Base-by-base conservation (phyloP, 306 rosid genomes). In the Cotoneaster glaucophyllus region DNA sequence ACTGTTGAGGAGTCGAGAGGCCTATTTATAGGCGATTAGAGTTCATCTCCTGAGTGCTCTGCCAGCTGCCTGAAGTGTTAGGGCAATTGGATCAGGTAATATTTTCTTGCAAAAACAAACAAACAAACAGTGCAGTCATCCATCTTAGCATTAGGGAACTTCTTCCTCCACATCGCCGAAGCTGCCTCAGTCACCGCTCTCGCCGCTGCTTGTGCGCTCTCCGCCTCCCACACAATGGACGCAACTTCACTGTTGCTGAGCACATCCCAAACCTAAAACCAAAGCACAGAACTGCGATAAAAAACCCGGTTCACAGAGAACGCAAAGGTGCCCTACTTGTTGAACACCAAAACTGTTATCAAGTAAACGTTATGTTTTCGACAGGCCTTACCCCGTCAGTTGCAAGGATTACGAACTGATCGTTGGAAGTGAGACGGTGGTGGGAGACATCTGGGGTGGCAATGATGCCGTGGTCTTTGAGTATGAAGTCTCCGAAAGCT, bases 401-500 rank as follows among this genome's bases (percentile, higher is more conserved):
- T 52, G 96, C 96, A 76, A 84, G 97, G 52, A 93, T 74, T 31
- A 93, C 32, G 80, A 90, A 93, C 39, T 74, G 88, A 62, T 90
- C 90, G 2, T 29, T 41, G 78, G 90, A 67, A 65, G 86, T 73
- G 2, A 93, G 73, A 59, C 71, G 79, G 77, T 8, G 90, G 76
- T 71, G 73, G 17, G 82, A 81, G 86, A 93, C 69, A 15, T 83
- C 87, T 4, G 97, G 97, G 62, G 59, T 45, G 76, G 90, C 87
- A 69, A 83, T 93, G 69, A 93, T 65, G 78, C 97, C 96, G 24
- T 88, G 71, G 44, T 90, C 84, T 74, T 93, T 93, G 57, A 93
- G 91, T n/a, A 86, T 4, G 32, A 87, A 90, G 75, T 93, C 97
- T 37, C 97, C 97, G 12, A 93, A 87, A 79, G 96, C 87, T 65